Conservation (phyloP, 2,329 filamentous ascomycete species). For the Orbilia quercus region DNA sequence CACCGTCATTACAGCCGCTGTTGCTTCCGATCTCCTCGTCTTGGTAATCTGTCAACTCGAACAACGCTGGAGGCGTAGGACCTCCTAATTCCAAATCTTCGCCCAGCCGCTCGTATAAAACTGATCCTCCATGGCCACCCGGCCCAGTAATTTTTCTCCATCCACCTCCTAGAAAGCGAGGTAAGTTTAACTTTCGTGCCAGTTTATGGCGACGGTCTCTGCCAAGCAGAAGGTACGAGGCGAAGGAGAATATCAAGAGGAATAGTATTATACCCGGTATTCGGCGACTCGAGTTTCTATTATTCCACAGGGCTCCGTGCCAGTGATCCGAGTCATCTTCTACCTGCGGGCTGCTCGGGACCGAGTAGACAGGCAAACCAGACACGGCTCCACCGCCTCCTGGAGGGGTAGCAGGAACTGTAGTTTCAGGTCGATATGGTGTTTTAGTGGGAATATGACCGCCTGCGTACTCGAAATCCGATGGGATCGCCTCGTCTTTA, state of each 20-base stretch:
- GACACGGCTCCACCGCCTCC: conserved; percentile 22
- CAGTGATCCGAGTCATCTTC: conserved; percentile 53
- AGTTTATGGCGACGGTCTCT: conserved; percentile 73
- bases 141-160: conserved; percentile 12
- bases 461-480: conserved; percentile 83
- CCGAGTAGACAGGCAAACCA: conserved; percentile 17
- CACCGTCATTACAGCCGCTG: conserved; percentile 16
- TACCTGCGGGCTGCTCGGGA: neutral
- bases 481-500: conserved; percentile 68
- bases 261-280: conserved; percentile 81
- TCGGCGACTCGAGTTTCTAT: conserved; percentile 61
- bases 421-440: conserved; percentile 16
- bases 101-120: conserved; percentile 42
- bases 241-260: conserved; percentile 69
- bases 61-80: conserved; percentile 17
- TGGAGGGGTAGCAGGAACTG: neutral
- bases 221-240: conserved; percentile 80
- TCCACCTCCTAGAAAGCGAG: conserved; percentile 36
- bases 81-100: conserved; percentile 38
- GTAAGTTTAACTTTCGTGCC: conserved; percentile 59
- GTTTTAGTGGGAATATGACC: conserved; percentile 9
- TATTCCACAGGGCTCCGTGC: conserved; percentile 55
- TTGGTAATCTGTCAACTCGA: conserved; percentile 44
- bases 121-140: neutral
- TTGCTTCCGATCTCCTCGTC: conserved; percentile 24